Base-by-base conservation (phyloP, 163 green algal species). In the Chlamydomonas reinhardtii region DNA sequence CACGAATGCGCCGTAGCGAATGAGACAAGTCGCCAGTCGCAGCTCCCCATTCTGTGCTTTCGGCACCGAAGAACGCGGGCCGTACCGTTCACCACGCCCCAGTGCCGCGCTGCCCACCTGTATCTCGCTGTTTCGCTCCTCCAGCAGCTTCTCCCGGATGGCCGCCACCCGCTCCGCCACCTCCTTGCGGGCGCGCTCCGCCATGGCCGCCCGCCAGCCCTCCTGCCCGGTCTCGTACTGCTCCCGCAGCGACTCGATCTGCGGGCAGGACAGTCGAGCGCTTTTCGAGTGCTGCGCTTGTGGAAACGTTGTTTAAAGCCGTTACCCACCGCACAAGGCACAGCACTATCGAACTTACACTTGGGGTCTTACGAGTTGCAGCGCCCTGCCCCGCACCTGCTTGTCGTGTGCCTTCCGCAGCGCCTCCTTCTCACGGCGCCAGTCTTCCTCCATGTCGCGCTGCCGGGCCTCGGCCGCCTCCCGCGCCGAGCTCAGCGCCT, bases 151-250 rank as follows among this genome's bases (percentile, higher is more conserved):
- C n/a, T 88, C 89, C 0, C 89, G 71, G 34, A 96, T 87, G 35
- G 84, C 87, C 24, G 84, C 76, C 82, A 94, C 93, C 0, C 91
- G 84, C 64, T 90, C 80, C 24, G 82, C 85, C 64, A 95, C 73
- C 92, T 96, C 92, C 31, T 90, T 88, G 43, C 86, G 76, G 4
- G 94, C 88, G 16, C 92, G 90, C 89, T 96, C 93, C 16, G 91
- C 90, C 54, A 96, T 89, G 8, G 94, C 94, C 32, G 91, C 89
- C 0, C 94, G 87, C 93, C 93, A 97, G 14, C 91, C 93, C 79
- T 93, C 93, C 89, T 94, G 91, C 82, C 88, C 83, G 8, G 78
- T 90, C 34, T 92, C 89, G 14, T 91, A 88, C 68, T 94, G 48
- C 79, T 94, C 91, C 12, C 85, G 82, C 2, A 93, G 81, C 0